phyloP scores from a whole-genome alignment of 2,329 filamentous ascomycete species.

The Thelonectria olida region DNA sequence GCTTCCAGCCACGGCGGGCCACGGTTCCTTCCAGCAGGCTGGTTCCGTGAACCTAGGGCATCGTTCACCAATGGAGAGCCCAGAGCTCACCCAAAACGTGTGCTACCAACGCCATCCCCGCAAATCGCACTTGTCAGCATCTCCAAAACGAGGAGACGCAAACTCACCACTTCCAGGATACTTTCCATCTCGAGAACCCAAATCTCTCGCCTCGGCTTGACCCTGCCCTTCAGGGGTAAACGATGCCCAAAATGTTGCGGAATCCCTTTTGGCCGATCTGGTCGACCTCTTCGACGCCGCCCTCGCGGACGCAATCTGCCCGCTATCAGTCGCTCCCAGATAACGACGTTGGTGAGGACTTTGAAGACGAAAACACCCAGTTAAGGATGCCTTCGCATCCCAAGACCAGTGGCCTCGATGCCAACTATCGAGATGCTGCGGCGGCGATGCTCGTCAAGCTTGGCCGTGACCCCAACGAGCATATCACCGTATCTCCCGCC shows the following conservation, averaged over 20 bases:
- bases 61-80: no score
- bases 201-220: no score
- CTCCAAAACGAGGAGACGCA: no score
- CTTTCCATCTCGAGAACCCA: no score
- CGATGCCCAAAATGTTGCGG: conserved; percentile 27
- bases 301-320: conserved; percentile 5
- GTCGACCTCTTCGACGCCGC: conserved; percentile 4
- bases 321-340: conserved; percentile 38
- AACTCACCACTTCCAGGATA: no score
- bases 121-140: no score
- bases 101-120: no score
- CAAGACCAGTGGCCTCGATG: not conserved
- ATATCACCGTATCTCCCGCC: conserved; percentile 43
- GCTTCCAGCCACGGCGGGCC: no score
- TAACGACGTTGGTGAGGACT: conserved; percentile 27
- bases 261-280: conserved; percentile 29
- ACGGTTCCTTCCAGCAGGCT: no score
- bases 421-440: conserved; percentile 51
- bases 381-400: conserved; percentile 1
- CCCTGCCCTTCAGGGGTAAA: conserved; percentile 21
- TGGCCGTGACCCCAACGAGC: conserved; percentile 47
- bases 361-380: conserved; percentile 11
- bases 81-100: no score
- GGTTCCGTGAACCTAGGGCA: no score
- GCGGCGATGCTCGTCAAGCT: conserved; percentile 55